A percentile compares a stretch with the other conserved stretches of the same genome.
Conservation (phyloP, 2,329 filamentous ascomycete genomes). For the Colletotrichum noveboracense region DNA sequence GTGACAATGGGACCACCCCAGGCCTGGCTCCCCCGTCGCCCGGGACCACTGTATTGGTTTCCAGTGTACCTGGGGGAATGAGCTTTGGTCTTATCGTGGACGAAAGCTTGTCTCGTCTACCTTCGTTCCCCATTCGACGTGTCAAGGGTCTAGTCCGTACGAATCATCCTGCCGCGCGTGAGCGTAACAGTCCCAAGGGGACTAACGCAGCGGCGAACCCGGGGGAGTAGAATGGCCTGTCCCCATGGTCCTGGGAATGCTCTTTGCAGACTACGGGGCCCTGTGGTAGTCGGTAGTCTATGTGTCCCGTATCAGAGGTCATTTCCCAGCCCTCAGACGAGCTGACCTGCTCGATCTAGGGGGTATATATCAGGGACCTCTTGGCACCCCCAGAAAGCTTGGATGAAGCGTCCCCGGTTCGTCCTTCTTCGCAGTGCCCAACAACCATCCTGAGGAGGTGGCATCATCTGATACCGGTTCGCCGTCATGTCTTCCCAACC, state of each 20-base stretch:
- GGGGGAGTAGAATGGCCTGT: background rate
- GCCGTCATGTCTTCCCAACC: slow-evolving; percentile 10
- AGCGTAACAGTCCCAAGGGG: background rate
- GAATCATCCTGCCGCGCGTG: background rate
- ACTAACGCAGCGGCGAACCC: background rate
- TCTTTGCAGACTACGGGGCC: background rate
- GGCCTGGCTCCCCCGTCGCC: background rate
- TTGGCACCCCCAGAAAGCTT: background rate
- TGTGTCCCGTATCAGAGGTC: background rate
- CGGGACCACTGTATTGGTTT: background rate
- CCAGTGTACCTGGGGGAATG: background rate
- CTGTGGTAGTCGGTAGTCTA: background rate
- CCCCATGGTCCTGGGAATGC: background rate
- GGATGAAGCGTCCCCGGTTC: background rate
- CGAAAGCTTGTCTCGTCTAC: slow-evolving; percentile 10
- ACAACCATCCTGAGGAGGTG: background rate
- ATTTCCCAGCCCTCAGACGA: background rate
- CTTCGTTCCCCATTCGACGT: background rate
- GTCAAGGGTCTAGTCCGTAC: slow-evolving; percentile 1
- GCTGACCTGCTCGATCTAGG: background rate
- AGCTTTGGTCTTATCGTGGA: background rate
- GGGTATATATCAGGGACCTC: background rate
- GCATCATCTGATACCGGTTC: background rate
- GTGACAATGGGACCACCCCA: background rate
- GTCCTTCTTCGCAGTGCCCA: background rate